Evolutionary conservation across 495 filamentous ascomycete species (phyloP), one percentile per base, ranked within the genome.

Genomic region (Hypoxylon crocopeplum): DNA sequence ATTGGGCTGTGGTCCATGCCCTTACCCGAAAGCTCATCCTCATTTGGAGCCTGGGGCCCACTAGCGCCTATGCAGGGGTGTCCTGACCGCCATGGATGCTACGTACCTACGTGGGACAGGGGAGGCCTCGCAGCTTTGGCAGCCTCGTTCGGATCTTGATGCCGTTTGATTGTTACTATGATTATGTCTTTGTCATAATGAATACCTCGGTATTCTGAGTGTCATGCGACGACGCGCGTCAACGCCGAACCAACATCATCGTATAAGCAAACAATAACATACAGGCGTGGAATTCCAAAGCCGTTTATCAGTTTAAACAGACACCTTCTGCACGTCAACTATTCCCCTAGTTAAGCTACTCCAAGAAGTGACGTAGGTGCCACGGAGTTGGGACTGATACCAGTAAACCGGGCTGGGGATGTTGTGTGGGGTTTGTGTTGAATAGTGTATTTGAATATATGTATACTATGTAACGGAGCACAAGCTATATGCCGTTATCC

Each of bases 311-410:
- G 21, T 49, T 29, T 27, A 33, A 22, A 10, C 44, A 41, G 13
- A 17, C 33, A 33, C 39, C 50, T 50, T 22, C 42, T 41, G 52
- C 36, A 45, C 59, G 44, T 51, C 45, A 46, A 15, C 40, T 50
- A 56, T 32, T 50, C 16, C 38, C 50, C 58, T 56, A 56, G 32
- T 5, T 34, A 40, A 13, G 27, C 13, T 47, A 63, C 40, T 48
- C 48, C 19, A 52, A 48, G 29, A 10, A 37, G 49, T 55, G 53
- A 64, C 60, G 48, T 64, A 54, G 41, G 41, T 57, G 48, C 53
- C 53, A 15, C 39, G 13, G 34, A 34, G 20, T 41, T 54, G 44
- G 60, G 53, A 52, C 29, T 17, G 21, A 24, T 32, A 32, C 21
- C n/a, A n/a, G n/a, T n/a, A n/a, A n/a, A n/a, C n/a, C n/a, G n/a